Percentiles rank a stretch among this genome's conserved stretches.
phyloP scores from a whole-genome alignment of 2,329 filamentous ascomycete species.

The Elsinoe fawcettii region DNA sequence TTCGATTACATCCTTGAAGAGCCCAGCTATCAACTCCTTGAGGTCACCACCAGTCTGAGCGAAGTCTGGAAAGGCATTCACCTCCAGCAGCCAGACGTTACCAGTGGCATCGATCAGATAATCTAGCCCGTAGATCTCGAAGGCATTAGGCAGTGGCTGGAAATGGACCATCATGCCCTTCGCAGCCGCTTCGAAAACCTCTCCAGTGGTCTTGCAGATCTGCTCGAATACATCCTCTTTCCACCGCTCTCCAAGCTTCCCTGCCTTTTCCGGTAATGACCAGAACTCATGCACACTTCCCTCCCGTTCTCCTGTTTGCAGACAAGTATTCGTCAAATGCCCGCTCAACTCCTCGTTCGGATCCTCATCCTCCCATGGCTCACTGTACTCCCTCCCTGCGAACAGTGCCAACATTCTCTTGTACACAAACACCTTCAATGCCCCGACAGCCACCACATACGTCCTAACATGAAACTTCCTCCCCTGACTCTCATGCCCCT shows the following conservation, averaged over 20 bases:
- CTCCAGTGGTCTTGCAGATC: slow-evolving; percentile 64
- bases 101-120: slow-evolving; percentile 68
- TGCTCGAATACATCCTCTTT: slow-evolving; percentile 61
- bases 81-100: slow-evolving; percentile 70
- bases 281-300: slow-evolving; percentile 70
- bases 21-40: slow-evolving; percentile 60
- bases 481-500: slow-evolving; percentile 41
- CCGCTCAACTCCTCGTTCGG: slow-evolving; percentile 53
- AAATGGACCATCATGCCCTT: slow-evolving; percentile 82
- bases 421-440: slow-evolving; percentile 78
- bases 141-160: slow-evolving; percentile 77
- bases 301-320: slow-evolving; percentile 56
- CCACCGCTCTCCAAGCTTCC: slow-evolving; percentile 31
- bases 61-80: slow-evolving; percentile 96
- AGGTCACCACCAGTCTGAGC: slow-evolving; percentile 77
- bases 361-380: slow-evolving; percentile 47
- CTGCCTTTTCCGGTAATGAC: slow-evolving; percentile 46
- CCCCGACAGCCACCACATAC: slow-evolving; percentile 76
- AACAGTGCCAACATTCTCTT: slow-evolving; percentile 88
- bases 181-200: slow-evolving; percentile 80
- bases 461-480: slow-evolving; percentile 93
- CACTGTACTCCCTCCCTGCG: slow-evolving; percentile 62
- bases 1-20: slow-evolving; percentile 69
- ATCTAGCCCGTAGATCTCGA: slow-evolving; percentile 87
- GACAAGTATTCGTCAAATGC: slow-evolving; percentile 92